phyloP scores from a whole-genome alignment of 352 stramenopile species.

The Blastocystis sp. region DNA sequence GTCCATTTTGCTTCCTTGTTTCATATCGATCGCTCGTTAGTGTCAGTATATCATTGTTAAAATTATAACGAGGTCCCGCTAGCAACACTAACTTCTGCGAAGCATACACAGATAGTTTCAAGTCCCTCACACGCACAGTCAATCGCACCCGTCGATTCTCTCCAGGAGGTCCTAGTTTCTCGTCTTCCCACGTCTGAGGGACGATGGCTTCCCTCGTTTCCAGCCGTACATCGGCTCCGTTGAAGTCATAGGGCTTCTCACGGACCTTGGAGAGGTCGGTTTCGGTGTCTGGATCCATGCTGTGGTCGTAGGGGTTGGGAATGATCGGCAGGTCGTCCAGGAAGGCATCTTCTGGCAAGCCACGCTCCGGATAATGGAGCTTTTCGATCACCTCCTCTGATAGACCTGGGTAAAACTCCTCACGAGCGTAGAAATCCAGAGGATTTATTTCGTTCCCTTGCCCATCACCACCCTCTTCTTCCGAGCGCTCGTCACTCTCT shows the following conservation, averaged over 20 bases:
- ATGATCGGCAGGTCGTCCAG: conserved; percentile 39
- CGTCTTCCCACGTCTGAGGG: conserved; percentile 36
- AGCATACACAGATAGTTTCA: neutral
- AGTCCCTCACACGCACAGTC: conserved; percentile 18
- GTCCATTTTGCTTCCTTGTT: conserved; percentile 52
- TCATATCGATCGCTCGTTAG: conserved; percentile 39
- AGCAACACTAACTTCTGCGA: conserved; percentile 60
- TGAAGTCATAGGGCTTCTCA: conserved; percentile 33
- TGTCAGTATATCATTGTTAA: conserved; percentile 59
- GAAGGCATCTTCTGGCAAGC: neutral
- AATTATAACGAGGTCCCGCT: conserved; percentile 53
- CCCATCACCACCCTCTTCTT: neutral
- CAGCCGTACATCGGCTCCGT: neutral
- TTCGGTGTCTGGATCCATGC: conserved; percentile 11
- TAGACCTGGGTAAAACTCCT: conserved; percentile 30
- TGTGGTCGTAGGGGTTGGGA: conserved; percentile 49
- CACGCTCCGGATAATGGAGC: neutral
- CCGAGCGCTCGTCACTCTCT: neutral
- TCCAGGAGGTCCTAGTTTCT: neutral
- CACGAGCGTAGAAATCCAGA: neutral
- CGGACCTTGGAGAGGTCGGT: conserved; percentile 9
- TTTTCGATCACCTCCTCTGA: conserved; percentile 16
- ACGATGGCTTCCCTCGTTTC: neutral
- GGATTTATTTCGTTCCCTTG: neutral
- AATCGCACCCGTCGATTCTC: conserved; percentile 32